Percentiles rank a stretch among this genome's conserved stretches.
Evolutionary conservation across 1,139 yeast species (phyloP).

Genomic region (Taphrina pruni): DNA sequence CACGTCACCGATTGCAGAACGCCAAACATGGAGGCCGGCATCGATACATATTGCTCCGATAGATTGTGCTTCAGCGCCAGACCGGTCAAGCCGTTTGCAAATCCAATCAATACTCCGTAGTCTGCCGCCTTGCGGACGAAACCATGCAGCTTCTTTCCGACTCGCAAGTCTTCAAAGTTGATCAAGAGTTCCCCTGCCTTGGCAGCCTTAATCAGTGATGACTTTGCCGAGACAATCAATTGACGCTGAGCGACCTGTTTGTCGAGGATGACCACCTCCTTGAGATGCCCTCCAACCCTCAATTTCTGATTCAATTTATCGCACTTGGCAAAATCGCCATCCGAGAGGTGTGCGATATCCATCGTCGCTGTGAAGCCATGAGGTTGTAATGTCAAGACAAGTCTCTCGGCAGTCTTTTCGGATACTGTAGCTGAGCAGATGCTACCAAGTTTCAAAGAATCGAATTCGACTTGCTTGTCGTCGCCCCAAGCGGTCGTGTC

Average conservation of each 20-base stretch:
- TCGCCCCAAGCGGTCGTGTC: conserved; percentile 65
- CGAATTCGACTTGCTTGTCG: conserved; percentile 55
- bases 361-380: conserved; percentile 72
- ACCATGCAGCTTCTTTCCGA: conserved; percentile 66
- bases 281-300: conserved; percentile 65
- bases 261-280: conserved; percentile 69
- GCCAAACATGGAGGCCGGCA: conserved; percentile 63
- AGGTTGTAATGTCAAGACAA: conserved; percentile 60
- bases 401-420: conserved; percentile 71
- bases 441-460: conserved; percentile 64
- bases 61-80: conserved; percentile 67
- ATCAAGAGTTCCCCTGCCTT: conserved; percentile 62
- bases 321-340: conserved; percentile 71
- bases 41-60: conserved; percentile 61
- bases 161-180: conserved; percentile 63
- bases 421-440: conserved; percentile 67
- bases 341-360: conserved; percentile 75
- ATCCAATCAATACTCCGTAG: conserved; percentile 78
- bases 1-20: conserved; percentile 54
- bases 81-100: conserved; percentile 82
- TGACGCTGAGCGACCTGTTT: conserved; percentile 67
- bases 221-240: conserved; percentile 68
- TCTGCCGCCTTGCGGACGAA: conserved; percentile 77
- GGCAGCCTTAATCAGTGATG: conserved; percentile 71
- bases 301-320: conserved; percentile 66